These are phyloP conservation scores for Podila horticola DNA, from an alignment of 192 early-diverging fungal genomes.

Conservation along the genomic window DNA sequence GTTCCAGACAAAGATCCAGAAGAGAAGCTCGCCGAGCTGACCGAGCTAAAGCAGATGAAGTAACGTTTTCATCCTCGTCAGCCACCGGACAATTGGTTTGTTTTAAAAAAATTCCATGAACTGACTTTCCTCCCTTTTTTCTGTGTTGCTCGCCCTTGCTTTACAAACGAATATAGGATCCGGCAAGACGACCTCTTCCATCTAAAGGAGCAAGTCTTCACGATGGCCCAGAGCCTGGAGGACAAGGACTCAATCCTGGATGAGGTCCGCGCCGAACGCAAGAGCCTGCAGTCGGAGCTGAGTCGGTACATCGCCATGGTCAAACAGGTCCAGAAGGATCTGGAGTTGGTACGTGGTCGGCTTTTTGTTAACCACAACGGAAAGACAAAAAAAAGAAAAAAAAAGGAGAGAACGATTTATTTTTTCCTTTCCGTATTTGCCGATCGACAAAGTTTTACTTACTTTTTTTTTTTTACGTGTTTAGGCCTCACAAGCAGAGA, in stretches of 20 bases:
- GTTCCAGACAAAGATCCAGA: slow-evolving; percentile 31
- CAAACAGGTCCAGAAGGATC: slow-evolving; percentile 41
- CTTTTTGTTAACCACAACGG: too few species aligned
- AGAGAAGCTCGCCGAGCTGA: slow-evolving; percentile 34
- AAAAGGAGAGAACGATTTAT: too few species aligned
- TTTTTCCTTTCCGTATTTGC: too few species aligned
- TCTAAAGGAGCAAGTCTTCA: slow-evolving; percentile 31
- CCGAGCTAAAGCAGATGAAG: slow-evolving; percentile 42
- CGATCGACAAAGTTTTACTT: too few species aligned
- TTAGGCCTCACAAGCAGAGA: slow-evolving; percentile 35
- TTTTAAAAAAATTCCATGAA: too few species aligned
- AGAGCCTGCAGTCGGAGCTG: slow-evolving; percentile 33
- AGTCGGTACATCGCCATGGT: slow-evolving; percentile 36
- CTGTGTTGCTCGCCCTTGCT: neutral
- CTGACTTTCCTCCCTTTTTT: neutral
- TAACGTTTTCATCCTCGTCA: neutral
- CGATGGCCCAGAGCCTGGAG: slow-evolving; percentile 22
- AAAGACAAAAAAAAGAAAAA: too few species aligned
- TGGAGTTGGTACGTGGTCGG: slow-evolving; percentile 45
- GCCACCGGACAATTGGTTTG: too few species aligned
- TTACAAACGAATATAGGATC: slow-evolving; percentile 1
- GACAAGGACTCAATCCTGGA: slow-evolving; percentile 39
- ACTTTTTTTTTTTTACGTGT: too few species aligned
- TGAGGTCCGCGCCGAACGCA: slow-evolving; percentile 30
- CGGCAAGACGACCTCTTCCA: slow-evolving; percentile 39